Evolutionary conservation across 169 alveolate genomes (phyloP), one percentile per base, ranked within the genome.

Genomic region (Cryptosporidium sp.): DNA sequence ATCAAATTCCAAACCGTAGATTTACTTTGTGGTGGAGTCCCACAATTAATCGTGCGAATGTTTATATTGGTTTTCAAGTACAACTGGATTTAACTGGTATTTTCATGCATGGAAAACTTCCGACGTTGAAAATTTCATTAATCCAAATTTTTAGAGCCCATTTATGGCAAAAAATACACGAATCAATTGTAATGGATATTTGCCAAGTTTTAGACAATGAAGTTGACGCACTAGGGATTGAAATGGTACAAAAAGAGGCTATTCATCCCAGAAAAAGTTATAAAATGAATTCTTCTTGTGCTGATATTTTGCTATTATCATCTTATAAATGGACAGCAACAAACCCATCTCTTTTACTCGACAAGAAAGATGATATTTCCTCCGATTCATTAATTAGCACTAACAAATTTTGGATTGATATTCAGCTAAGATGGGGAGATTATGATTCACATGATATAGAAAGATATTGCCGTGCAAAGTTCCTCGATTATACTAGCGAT

Each of bases 11-110:
- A 3, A 99, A 99, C 85, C 96, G 99, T 91, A 95, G 99, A 86
- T 99, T 99, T 93, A 99, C 99, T 37, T 97, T 99, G 58, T 99
- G 99, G 99, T 99, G 99, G 99, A 96, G 99, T 4, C 99, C 99
- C 18, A 99, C 99, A 18, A 98, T 99, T 43, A 99, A 99, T 94
- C 95, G 99, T 80, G 99, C 99, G 86, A 98, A 99, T 94, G 99
- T 99, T 33, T 99, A 99, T 93, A 99, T 99, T 33, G 99, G 99
- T 29, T 99, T 98, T 95, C 99, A 99, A 95, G 99, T 99, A 70
- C 99, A 99, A 93, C 93, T 99, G 71, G 99, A 99, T 92, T 95
- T 99, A 69, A 99, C 99, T 4, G 99, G 99, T 41, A 98, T 99
- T 75, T 99, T 99, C 94, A 99, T 99, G 99, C 99, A 99, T 94